Base-by-base conservation (phyloP, 192 early-diverging fungal genomes). In the Hyaloraphidium curvatum region DNA sequence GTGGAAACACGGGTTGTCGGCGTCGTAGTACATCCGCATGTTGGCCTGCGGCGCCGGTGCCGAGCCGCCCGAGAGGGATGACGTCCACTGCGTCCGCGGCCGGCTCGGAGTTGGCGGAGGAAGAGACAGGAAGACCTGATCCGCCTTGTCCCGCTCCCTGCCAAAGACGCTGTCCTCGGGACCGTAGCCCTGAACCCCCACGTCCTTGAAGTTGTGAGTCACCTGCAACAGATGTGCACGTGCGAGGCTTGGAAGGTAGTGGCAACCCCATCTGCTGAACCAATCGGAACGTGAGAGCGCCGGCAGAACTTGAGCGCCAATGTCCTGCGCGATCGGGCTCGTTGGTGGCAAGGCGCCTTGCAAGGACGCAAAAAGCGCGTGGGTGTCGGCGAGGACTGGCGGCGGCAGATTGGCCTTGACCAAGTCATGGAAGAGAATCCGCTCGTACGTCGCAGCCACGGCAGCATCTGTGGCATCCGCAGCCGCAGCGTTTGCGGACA, bases 191-290 rank as follows among this genome's bases (percentile, higher is more conserved):
- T 66, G 65, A 5, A 66, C 57, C 1, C 65, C 65, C 4, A 61
- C 61, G 41, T 66, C 65, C 52, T 66, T 66, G 58, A 66, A 66
- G 51, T 66, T 66, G 57, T 11, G 25, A 14, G 9, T 25, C 21
- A 50, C 37, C 51, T 65, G 39, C 2, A 64, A 39, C 28, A 25
- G 57, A 39, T 66, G 65, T 23, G 65, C 61, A 21, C 41, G 43
- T n/a, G 28, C 23, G 19, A 66, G 50, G 31, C 51, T 55, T 27
- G 41, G 40, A 27, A 66, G 55, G 54, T 64, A 66, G 35, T 66
- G 65, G 41, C 39, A 50, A 14, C 65, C 65, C 65, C 65, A 66
- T 13, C 37, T 55, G 37, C 54, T 14, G 51, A 55, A 64, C 31
- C 51, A 56, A 17, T 39, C 3, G 7, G 37, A 3, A 14, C 11